Base-by-base conservation (phyloP, 2,329 filamentous ascomycete genomes). In the Fonsecaea monophora region DNA sequence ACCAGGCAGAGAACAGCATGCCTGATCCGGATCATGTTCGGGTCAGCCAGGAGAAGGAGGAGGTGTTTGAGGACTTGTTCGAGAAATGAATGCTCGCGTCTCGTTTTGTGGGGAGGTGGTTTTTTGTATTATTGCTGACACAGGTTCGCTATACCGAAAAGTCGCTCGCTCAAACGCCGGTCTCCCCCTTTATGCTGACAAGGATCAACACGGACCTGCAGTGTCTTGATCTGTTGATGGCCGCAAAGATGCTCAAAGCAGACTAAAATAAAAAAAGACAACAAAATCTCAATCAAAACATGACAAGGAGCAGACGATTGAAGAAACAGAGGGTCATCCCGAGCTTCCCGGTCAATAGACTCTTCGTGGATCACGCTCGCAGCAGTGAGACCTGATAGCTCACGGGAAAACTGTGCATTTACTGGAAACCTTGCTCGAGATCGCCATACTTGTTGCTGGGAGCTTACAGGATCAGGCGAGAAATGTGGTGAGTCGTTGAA, bases 1-100 rank as follows among this genome's bases (percentile, higher is more conserved):
- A 62, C 34, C 42, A 70, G 60, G 38, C 57, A 70, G 55, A 64
- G 60, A 40, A 60, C 40, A 54, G 53, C 61, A 54, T 66, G 68
- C 53, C 64, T 64, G 53, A 37, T 62, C 25, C 60, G 68, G 61
- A 68, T 56, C 68, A 70, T 70, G 53, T 57, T 65, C 53, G 32
- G 65, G 63, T 62, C 35, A 64, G 53, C 55, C 59, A 62, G 56
- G 64, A 45, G 57, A 54, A 42, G 35, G 48, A 35, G 56, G 53
- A 56, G 25, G 53, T 42, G 53, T 45, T 62, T 21, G 53, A 53
- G 57, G 55, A 66, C 53, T 66, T 65, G 68, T 68, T 65, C 63
- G 63, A 66, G n/a, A 13, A 40, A 10, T n/a, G 48, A 55, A 34
- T 9, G 53, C 13, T 13, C 15, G 7, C 8, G 53, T 35, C 18